Evolutionary conservation across 2,329 filamentous ascomycete species (phyloP).

Genomic region (Thielaviopsis musarum): DNA sequence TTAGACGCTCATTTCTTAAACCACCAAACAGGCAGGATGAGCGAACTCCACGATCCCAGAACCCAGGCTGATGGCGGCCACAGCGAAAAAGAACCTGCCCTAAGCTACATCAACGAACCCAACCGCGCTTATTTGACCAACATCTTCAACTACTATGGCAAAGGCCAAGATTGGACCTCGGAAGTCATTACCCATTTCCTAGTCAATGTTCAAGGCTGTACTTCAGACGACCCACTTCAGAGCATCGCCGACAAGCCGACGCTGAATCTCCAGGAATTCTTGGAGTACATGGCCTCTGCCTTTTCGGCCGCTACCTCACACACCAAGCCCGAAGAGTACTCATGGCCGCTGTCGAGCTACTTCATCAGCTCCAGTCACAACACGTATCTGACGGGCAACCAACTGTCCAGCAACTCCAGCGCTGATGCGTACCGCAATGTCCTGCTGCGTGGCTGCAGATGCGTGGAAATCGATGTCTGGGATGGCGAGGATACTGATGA

Average conservation of each 20-base stretch:
- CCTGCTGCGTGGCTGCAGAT: slow-evolving; percentile 69
- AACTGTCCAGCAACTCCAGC: slow-evolving; percentile 73
- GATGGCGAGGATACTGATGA: slow-evolving; percentile 64
- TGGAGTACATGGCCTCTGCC: slow-evolving; percentile 39
- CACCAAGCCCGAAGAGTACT: slow-evolving; percentile 33
- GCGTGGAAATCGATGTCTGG: slow-evolving; percentile 92
- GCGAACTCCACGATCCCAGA: slow-evolving; percentile 15
- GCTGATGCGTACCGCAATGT: slow-evolving; percentile 77
- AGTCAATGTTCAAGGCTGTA: slow-evolving; percentile 28
- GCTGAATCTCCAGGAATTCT: slow-evolving; percentile 32
- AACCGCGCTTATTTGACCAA: slow-evolving; percentile 27
- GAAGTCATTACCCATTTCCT: slow-evolving; percentile 30
- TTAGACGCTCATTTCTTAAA: not conserved
- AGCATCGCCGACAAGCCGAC: slow-evolving; percentile 13
- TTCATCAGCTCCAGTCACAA: slow-evolving; percentile 93
- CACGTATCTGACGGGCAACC: slow-evolving; percentile 79
- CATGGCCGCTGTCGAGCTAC: slow-evolving; percentile 73
- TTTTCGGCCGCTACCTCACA: slow-evolving; percentile 27
- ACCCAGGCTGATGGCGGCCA: slow-evolving; percentile 32
- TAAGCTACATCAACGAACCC: slow-evolving; percentile 25
- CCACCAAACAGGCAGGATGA: not conserved
- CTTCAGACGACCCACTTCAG: slow-evolving; percentile 16
- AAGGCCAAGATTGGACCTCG: slow-evolving; percentile 27
- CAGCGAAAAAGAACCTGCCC: slow-evolving; percentile 23
- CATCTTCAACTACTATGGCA: slow-evolving; percentile 29